These are phyloP conservation scores for Geranomyces michiganensis DNA, from an alignment of 192 early-diverging fungal genomes.

Conservation along the genomic window DNA sequence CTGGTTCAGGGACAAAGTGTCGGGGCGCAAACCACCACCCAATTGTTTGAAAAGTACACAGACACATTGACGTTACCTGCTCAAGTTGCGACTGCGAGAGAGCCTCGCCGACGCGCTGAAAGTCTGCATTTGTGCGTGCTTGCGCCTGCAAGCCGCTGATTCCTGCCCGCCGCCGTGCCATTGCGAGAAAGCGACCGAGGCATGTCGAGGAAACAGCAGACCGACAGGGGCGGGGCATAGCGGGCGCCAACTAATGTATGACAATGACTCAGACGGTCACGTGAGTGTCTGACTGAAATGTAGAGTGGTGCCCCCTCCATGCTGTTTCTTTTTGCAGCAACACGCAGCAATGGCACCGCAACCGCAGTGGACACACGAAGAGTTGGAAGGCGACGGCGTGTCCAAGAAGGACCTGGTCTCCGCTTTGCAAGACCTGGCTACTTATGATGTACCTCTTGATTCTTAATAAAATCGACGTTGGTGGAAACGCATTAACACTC, in stretches of 20 bases:
- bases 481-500: neutral
- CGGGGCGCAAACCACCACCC: too few species aligned
- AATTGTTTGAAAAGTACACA: neutral
- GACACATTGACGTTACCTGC: slow-evolving; percentile 22
- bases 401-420: slow-evolving; percentile 73
- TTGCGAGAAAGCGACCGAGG: too few species aligned
- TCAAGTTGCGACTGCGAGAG: slow-evolving; percentile 39
- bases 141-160: slow-evolving; percentile 58
- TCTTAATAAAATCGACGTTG: neutral
- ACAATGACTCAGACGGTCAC: too few species aligned
- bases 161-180: slow-evolving; percentile 51
- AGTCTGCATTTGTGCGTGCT: slow-evolving; percentile 49
- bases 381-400: slow-evolving; percentile 65
- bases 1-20: too few species aligned
- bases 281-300: too few species aligned
- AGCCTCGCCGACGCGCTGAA: slow-evolving; percentile 37
- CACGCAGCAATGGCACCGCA: slow-evolving; percentile 15
- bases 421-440: slow-evolving; percentile 67
- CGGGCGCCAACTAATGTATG: too few species aligned
- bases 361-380: slow-evolving; percentile 60
- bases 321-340: too few species aligned
- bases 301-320: too few species aligned
- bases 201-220: too few species aligned
- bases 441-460: slow-evolving; percentile 32
- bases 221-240: too few species aligned